Conservation (phyloP, 805 yeast genomes). For the Saccharomycopsis capsularis region DNA sequence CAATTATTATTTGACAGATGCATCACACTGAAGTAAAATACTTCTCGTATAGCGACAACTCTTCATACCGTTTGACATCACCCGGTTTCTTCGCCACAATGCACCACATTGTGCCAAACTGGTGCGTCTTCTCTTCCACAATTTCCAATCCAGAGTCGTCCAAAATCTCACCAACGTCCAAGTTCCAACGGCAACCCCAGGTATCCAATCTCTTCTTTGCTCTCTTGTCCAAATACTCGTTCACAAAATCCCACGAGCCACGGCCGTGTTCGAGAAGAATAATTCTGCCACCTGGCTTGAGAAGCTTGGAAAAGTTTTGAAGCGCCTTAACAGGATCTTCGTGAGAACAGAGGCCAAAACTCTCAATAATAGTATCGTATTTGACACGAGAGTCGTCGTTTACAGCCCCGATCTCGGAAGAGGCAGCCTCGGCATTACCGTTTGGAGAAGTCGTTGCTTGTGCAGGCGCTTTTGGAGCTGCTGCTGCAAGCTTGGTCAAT, state of each 20-base stretch:
- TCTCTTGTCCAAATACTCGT: slow-evolving; percentile 71
- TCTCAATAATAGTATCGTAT: slow-evolving; percentile 88
- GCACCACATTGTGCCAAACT: slow-evolving; percentile 91
- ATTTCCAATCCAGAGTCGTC: slow-evolving; percentile 80
- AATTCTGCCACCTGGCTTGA: slow-evolving; percentile 87
- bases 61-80: slow-evolving; percentile 39
- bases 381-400: slow-evolving; percentile 36
- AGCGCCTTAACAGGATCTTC: slow-evolving; percentile 84
- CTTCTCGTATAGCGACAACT: slow-evolving; percentile 19
- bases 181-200: slow-evolving; percentile 98
- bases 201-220: slow-evolving; percentile 77
- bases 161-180: slow-evolving; percentile 83
- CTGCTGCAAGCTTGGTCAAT: slow-evolving; percentile 48
- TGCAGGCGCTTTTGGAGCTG: slow-evolving; percentile 22
- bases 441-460: slow-evolving; percentile 5
- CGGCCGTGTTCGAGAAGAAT: slow-evolving; percentile 90
- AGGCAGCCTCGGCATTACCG: slow-evolving; percentile 24
- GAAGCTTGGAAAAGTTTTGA: slow-evolving; percentile 58
- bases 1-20: no score
- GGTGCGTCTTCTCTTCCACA: slow-evolving; percentile 71
- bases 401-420: slow-evolving; percentile 22
- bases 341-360: slow-evolving; percentile 94
- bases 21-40: slow-evolving; percentile 18
- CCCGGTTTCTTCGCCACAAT: slow-evolving; percentile 69
- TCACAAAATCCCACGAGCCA: slow-evolving; percentile 70